Evolutionary conservation across 257 asterid species (phyloP), one percentile per base, ranked within the genome.

Genomic region (Solanum chiquidenum): DNA sequence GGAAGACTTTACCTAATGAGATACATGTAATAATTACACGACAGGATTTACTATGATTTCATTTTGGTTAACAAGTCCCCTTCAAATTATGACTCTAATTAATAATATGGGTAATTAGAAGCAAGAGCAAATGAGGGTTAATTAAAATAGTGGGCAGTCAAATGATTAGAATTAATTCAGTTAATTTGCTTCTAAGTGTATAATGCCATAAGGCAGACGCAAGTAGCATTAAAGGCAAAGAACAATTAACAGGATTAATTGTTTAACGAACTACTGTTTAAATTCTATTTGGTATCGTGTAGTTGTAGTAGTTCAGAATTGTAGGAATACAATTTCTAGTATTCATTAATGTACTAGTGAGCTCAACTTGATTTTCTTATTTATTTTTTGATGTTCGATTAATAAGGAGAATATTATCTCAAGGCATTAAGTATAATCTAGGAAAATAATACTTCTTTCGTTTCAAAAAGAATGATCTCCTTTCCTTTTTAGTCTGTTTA

Each of bases 31-130:
- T 85, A 49, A 49, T 49, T 77, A 86, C 46, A 88, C 62, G 80
- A 37, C 62, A 68, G 85, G 52, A 84, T 64, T 64, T 87, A 86
- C 80, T 89, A 89, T 92, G 88, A 92, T 92, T 88, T 66, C 93
- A 49, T 87, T 86, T 58, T 89, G 88, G 93, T 92, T 92, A 83
- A 91, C 55, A 91, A 91, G 92, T 92, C 91, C 86, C 83, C 88
- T 90, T 93, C 93, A 88, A 89, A 87, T 52, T 87, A 80, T 88
- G 80, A 84, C 86, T 77, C 31, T 83, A 52, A 87, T 40, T 72
- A 52, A 87, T 40, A 52, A 64, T 87, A 52, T 49, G 86, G 83
- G 58, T 85, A 80, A 55, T 55, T 3, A 89, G 52, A 89, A 71
- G 85, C 77, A 87, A 79, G 87, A 86, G 87, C 86, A 86, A 85